Evolutionary conservation across 768 basidiomycete genomes (phyloP).

Genomic region (Mycena maculata): DNA sequence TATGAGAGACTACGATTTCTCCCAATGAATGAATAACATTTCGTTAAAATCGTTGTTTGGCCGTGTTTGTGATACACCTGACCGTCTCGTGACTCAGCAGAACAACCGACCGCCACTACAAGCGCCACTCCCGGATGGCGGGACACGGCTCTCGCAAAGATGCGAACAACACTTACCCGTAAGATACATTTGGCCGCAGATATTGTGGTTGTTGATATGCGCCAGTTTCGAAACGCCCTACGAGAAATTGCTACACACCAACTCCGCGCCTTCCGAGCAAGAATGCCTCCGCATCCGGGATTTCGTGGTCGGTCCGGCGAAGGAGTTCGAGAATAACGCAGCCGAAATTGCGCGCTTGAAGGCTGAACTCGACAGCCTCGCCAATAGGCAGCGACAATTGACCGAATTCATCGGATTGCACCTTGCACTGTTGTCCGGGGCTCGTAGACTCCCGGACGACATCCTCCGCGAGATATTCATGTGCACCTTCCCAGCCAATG

Average conservation of each 20-base stretch:
- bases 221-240: slow-evolving; percentile 6
- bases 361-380: background rate
- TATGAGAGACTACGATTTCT: too few relatives aligned
- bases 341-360: background rate
- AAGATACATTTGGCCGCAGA: too few relatives aligned
- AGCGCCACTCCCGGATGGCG: too few relatives aligned
- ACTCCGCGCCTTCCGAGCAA: background rate
- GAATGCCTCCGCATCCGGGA: background rate
- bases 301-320: background rate
- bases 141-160: too few relatives aligned
- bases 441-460: slow-evolving; percentile 5
- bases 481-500: background rate
- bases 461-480: slow-evolving; percentile 14
- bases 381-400: background rate
- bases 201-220: background rate
- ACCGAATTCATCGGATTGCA: slow-evolving; percentile 2
- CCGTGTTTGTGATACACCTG: too few relatives aligned
- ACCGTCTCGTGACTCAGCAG: too few relatives aligned
- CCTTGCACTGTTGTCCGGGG: background rate
- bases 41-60: too few relatives aligned
- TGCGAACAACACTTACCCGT: too few relatives aligned
- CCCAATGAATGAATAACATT: too few relatives aligned
- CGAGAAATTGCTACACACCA: slow-evolving; percentile 8
- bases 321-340: background rate
- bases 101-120: too few relatives aligned